Percentiles rank a stretch among this genome's conserved stretches.
Evolutionary conservation across 2,329 filamentous ascomycete genomes (phyloP).

Genomic region (Talaromyces sp.): DNA sequence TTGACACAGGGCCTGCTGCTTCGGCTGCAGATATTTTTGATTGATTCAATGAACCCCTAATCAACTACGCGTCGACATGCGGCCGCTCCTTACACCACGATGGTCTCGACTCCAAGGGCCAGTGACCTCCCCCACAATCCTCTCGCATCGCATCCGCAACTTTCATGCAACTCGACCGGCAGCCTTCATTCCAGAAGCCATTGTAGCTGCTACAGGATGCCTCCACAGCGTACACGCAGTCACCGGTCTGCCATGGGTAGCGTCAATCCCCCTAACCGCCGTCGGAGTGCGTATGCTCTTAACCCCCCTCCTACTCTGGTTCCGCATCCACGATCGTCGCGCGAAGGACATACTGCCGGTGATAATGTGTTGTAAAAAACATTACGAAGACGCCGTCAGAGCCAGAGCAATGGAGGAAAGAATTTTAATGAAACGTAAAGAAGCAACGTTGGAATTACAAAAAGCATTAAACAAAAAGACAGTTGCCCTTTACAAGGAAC

Average conservation of each 20-base stretch:
- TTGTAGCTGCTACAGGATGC: constrained; percentile 47
- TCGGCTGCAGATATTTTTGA: neutral
- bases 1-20: neutral
- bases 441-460: constrained; percentile 22
- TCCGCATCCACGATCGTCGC: constrained; percentile 39
- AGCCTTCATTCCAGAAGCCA: constrained; percentile 44
- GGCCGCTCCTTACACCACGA: constrained; percentile 8
- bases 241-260: constrained; percentile 54
- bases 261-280: constrained; percentile 56
- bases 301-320: constrained; percentile 49
- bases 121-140: constrained; percentile 1
- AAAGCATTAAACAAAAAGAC: constrained; percentile 29
- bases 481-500: constrained; percentile 34
- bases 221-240: constrained; percentile 52
- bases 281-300: constrained; percentile 51
- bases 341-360: constrained; percentile 47
- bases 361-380: constrained; percentile 37
- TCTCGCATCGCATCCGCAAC: constrained; percentile 37
- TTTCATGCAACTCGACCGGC: constrained; percentile 53
- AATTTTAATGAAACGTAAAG: constrained; percentile 21
- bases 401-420: neutral
- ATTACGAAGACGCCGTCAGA: constrained; percentile 23
- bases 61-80: constrained; percentile 4
- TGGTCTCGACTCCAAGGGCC: constrained; percentile 9
- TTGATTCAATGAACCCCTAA: neutral